phyloP scores from a whole-genome alignment of 768 basidiomycete genomes.

The Leucogyrophana mollusca region DNA sequence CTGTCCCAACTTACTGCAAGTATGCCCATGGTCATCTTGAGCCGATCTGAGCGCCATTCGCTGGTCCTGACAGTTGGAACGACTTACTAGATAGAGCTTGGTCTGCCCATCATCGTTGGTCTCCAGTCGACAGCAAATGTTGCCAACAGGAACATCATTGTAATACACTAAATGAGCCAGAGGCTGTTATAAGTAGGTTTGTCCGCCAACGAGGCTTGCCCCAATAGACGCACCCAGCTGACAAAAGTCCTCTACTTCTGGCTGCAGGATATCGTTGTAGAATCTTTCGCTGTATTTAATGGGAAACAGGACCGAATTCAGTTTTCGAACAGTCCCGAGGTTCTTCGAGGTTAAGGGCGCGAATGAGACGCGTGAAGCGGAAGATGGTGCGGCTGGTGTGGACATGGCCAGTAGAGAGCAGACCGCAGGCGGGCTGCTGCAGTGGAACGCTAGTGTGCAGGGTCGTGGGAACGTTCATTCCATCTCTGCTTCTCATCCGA shows the following conservation, averaged over 20 bases:
- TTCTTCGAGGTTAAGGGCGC: conserved; percentile 79
- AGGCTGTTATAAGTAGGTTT: neutral
- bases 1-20: conserved; percentile 83
- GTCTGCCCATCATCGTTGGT: conserved; percentile 48
- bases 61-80: no score
- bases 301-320: conserved; percentile 81
- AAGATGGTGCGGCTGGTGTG: conserved; percentile 15
- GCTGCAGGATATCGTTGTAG: conserved; percentile 73
- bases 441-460: neutral
- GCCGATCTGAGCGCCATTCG: conserved; percentile 29
- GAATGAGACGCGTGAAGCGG: conserved; percentile 55
- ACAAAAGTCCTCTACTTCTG: conserved; percentile 84
- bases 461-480: conserved; percentile 20
- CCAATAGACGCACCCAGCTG: conserved; percentile 70
- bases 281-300: conserved; percentile 89
- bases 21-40: conserved; percentile 92
- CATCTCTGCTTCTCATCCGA: no score
- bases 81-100: conserved; percentile 31
- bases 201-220: neutral
- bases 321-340: conserved; percentile 63
- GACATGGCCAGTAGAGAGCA: conserved; percentile 22
- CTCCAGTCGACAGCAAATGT: conserved; percentile 84
- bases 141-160: conserved; percentile 91
- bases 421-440: neutral
- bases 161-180: conserved; percentile 66